A percentile compares a stretch with the other conserved stretches of the same genome.
Evolutionary conservation across 148 eudicot species (phyloP).

Genomic region (Oxyria digyna): DNA sequence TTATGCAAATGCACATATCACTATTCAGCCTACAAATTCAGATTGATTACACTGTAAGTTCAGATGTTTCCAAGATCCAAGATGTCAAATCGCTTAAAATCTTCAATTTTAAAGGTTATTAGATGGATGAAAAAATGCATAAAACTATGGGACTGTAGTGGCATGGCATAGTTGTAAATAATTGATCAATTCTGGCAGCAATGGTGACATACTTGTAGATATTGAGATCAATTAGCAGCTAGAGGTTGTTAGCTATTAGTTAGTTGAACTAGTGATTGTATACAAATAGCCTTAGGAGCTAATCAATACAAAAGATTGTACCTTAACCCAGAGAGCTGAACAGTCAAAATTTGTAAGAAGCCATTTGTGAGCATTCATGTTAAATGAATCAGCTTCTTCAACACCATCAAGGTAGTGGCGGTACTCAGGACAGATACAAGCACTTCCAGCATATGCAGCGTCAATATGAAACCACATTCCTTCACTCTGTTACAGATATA

Average conservation of each 20-base stretch:
- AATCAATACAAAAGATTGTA: slow-evolving; percentile 10
- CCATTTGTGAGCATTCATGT: slow-evolving; percentile 96
- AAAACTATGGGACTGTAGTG: too few species aligned
- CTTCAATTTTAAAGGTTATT: background rate
- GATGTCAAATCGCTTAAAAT: background rate
- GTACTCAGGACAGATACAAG: slow-evolving; percentile 87
- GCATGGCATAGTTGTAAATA: too few species aligned
- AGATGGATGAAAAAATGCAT: background rate
- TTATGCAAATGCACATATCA: background rate
- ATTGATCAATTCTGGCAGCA: too few species aligned
- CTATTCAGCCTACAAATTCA: background rate
- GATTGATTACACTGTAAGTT: background rate
- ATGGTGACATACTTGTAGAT: too few species aligned
- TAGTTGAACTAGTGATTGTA: too few species aligned
- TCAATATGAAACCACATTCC: slow-evolving; percentile 87
- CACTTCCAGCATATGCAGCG: slow-evolving; percentile 98
- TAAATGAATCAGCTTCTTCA: slow-evolving; percentile 87
- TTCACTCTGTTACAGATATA: slow-evolving; percentile 35
- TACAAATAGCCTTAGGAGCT: too few species aligned
- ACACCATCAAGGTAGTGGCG: slow-evolving; percentile 71
- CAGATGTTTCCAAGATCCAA: background rate
- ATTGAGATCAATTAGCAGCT: too few species aligned
- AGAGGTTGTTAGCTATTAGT: too few species aligned
- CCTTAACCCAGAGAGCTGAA: slow-evolving; percentile 86
- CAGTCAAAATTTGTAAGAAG: slow-evolving; percentile 92